Evolutionary conservation across 2,329 filamentous ascomycete genomes (phyloP), one percentile per base, ranked within the genome.

Genomic region (Ploettnerulaceae sp.): DNA sequence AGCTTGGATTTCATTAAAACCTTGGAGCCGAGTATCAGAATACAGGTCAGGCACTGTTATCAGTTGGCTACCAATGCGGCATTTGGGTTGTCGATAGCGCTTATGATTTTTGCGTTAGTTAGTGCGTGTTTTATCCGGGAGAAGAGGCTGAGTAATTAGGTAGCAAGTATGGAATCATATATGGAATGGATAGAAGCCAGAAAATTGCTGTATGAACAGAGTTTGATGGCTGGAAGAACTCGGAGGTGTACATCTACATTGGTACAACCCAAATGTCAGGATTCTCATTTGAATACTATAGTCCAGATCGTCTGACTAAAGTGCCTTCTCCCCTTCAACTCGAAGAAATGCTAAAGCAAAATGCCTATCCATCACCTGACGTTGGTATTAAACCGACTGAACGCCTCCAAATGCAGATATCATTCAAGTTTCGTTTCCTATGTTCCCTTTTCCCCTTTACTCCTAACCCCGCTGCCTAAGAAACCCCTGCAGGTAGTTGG

Each of bases 1-100:
- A 87, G 79, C 58, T 69, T 91, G 32, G 77, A 84, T 39, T 88
- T 77, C 57, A 81, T 89, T 62, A 74, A 75, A 36, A 69, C 72
- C 4, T 70, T 91, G 25, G 77, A 85, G 5, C 80, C 84, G 0
- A 68, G 64, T 2, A 66, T 82, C 1, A 76, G 75, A 20, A 67
- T 62, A 9, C 64, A 84, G 9, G 85, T 91, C 3, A 73, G 78
- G 28, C 66, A 69, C 21, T 86, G 83, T 61, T 91, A 90, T 64
- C 77, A 79, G 32, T 45, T 64, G 7, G 69, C 69, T 3, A 68
- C 66, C 3, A 57, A 67, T 38, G 64, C 64, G 35, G 68, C 71
- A 1, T 69, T 75, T 46, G 61, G 62, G 1, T 63, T 74, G 3
- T 62, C 66, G 0, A 51, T 66, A 1, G 35, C 61, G 1, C 64